These are phyloP conservation scores for Phytophthora agathidicida DNA, from an alignment of 352 stramenopile genomes.

Conservation along the genomic window DNA sequence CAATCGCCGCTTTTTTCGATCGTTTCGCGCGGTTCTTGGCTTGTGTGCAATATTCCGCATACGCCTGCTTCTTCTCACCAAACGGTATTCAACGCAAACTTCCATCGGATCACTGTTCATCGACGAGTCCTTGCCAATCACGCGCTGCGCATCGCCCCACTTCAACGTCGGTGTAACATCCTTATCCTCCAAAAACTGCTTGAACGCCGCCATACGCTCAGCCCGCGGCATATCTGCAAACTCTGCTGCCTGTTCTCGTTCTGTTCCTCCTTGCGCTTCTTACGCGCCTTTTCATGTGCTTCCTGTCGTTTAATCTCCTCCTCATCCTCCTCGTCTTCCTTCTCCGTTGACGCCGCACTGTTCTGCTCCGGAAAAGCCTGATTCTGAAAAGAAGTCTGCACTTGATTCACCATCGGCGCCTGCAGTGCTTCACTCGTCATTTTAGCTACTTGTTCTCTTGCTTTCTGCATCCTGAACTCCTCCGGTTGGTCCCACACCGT, in stretches of 20 bases:
- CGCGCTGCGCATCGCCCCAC: constrained; percentile 73
- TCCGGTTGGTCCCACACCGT: constrained; percentile 86
- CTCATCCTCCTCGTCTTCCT: constrained; percentile 43
- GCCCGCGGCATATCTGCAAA: constrained; percentile 58
- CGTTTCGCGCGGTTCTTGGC: constrained; percentile 65
- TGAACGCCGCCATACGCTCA: constrained; percentile 67
- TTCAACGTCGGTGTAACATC: constrained; percentile 73
- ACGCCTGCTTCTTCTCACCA: constrained; percentile 86
- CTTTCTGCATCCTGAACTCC: constrained; percentile 78
- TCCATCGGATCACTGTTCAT: constrained; percentile 71
- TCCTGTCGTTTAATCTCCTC: constrained; percentile 28
- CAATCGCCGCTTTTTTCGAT: constrained; percentile 70
- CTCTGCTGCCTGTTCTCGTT: constrained; percentile 40
- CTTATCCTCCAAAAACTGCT: constrained; percentile 74
- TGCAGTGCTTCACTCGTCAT: constrained; percentile 51
- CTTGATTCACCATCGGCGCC: constrained; percentile 4
- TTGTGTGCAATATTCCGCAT: constrained; percentile 84
- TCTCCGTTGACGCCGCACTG: constrained; percentile 12
- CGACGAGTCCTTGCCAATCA: constrained; percentile 59
- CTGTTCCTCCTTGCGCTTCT: constrained; percentile 54
- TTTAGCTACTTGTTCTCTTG: constrained; percentile 68
- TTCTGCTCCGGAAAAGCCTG: constrained; percentile 1
- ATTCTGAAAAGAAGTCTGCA: constrained; percentile 3
- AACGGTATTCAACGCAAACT: constrained; percentile 65
- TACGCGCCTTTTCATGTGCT: constrained; percentile 28